Base-by-base conservation (phyloP, 2,329 filamentous ascomycete genomes). In the Thielaviopsis cerberus region DNA sequence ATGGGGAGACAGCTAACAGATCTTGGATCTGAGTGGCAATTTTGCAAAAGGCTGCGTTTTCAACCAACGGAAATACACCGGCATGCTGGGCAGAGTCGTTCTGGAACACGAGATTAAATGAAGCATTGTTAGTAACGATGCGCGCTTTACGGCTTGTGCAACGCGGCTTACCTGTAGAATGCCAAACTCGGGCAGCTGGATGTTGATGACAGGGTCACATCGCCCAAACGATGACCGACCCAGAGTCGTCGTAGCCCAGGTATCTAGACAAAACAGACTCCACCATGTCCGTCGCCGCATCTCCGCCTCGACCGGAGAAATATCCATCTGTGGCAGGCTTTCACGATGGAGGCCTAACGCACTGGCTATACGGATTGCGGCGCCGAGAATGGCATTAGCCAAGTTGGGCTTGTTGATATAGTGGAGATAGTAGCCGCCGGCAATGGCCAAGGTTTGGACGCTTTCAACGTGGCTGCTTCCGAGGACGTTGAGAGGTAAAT, bases 11-110 rank as follows among this genome's bases (percentile, higher is more conserved):
- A 17, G 85, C 83, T 2, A 91, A 75, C 56, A 81, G 77, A 64
- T 91, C 85, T 66, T 91, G 86, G 59, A 90, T 85, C 61, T 81
- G 79, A 0, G 85, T 88, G 22, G 85, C 82, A 61, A 91, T 85
- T 67, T 85, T 85, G 71, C 85, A 88, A 69, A 90, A 90, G 55
- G 82, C 81, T 62, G 87, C 83, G 66, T 86, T 88, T 68, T 90
- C 83, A 26, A 86, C 80, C 17, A 88, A 70, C 0, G 85, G 85
- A 3, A 88, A 74, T 57, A 86, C 80, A 58, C 81, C 81, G 1
- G 82, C 76, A 53, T 85, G 74, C 64, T 80, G 81, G 0, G 71
- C 74, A 48, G 73, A 76, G 69, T 78, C 77, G 37, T 48, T 48
- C 41, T 48, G n/a, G 1, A n/a, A n/a, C n/a, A n/a, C n/a, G n/a